These are phyloP conservation scores for Cutaneotrichosporon cutaneum DNA, from an alignment of 1,284 basidiomycete species.

Conservation along the genomic window DNA sequence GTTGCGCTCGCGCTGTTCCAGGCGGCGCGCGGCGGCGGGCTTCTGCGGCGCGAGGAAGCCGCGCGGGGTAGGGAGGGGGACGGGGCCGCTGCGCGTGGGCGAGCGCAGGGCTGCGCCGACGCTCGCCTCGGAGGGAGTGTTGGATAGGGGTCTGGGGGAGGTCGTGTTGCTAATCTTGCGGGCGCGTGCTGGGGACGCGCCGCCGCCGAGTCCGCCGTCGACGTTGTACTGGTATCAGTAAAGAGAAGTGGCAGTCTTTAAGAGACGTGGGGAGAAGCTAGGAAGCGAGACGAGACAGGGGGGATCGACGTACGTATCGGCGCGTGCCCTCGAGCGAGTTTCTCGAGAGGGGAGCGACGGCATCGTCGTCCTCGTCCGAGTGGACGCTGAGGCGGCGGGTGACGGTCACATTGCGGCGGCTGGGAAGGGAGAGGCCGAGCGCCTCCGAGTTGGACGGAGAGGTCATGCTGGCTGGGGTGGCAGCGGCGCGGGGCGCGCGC, in stretches of 20 bases:
- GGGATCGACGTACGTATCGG: constrained; percentile 22
- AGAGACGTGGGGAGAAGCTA: background rate
- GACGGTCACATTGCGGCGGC: constrained; percentile 23
- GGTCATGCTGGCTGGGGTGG: constrained; percentile 13
- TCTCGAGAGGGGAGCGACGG: constrained; percentile 19
- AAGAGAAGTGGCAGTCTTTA: background rate
- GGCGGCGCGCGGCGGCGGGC: constrained; percentile 38
- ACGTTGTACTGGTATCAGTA: constrained; percentile 15
- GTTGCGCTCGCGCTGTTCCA: constrained; percentile 35
- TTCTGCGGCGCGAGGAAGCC: constrained; percentile 47
- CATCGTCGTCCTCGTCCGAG: constrained; percentile 25
- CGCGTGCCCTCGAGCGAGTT: constrained; percentile 26
- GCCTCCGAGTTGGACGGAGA: constrained; percentile 18
- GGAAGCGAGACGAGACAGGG: background rate
- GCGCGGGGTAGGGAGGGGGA: constrained; percentile 41
- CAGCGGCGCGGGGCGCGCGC: background rate
- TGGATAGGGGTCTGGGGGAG: constrained; percentile 15
- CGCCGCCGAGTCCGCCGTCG: constrained; percentile 6
- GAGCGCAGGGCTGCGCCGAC: constrained; percentile 23
- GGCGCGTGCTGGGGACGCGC: background rate
- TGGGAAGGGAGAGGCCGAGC: constrained; percentile 23
- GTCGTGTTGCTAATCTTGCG: constrained; percentile 20
- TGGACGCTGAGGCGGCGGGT: constrained; percentile 20
- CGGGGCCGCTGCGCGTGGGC: constrained; percentile 26
- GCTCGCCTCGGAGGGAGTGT: constrained; percentile 24